Percentiles rank a stretch among this genome's conserved stretches.
These are phyloP conservation scores for Auricularia auricula-judae DNA, from an alignment of 768 basidiomycete genomes.

Conservation along the genomic window DNA sequence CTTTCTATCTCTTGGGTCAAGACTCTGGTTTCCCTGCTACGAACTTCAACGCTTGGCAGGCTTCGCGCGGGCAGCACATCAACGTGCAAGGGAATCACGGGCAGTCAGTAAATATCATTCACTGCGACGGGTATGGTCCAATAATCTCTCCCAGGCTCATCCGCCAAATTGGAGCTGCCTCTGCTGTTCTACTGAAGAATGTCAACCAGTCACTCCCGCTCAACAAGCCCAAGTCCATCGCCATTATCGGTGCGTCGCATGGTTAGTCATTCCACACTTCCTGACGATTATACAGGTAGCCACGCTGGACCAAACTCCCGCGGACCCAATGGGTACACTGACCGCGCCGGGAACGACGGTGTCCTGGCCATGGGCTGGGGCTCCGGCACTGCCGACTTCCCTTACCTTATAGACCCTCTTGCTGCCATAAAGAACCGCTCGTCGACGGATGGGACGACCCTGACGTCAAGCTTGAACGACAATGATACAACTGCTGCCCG, in stretches of 20 bases:
- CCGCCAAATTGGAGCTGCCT: conserved; percentile 47
- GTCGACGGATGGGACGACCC: conserved; percentile 25
- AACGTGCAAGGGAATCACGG: conserved; percentile 31
- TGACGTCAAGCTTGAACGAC: conserved; percentile 39
- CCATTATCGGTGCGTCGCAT: conserved; percentile 35
- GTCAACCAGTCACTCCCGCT: conserved; percentile 33
- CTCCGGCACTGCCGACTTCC: conserved; percentile 36
- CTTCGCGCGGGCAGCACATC: conserved; percentile 23
- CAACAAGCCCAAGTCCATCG: conserved; percentile 35
- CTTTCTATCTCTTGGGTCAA: conserved; percentile 58
- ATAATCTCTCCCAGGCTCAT: conserved; percentile 23
- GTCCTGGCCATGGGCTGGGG: conserved; percentile 53
- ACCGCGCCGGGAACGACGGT: conserved; percentile 45
- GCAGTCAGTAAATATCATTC: conserved; percentile 2
- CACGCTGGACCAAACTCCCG: conserved; percentile 42
- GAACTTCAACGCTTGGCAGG: conserved; percentile 61
- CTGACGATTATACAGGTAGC: conserved; percentile 12
- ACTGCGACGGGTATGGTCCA: neutral
- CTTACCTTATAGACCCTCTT: conserved; percentile 34
- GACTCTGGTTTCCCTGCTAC: conserved; percentile 52
- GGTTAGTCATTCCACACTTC: neutral
- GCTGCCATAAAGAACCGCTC: conserved; percentile 35
- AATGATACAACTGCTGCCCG: conserved; percentile 36
- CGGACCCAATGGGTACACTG: conserved; percentile 49
- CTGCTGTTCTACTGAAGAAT: conserved; percentile 57